phyloP scores from a whole-genome alignment of 371 early-diverging fungal species.

The Syncephalastrum racemosum region DNA sequence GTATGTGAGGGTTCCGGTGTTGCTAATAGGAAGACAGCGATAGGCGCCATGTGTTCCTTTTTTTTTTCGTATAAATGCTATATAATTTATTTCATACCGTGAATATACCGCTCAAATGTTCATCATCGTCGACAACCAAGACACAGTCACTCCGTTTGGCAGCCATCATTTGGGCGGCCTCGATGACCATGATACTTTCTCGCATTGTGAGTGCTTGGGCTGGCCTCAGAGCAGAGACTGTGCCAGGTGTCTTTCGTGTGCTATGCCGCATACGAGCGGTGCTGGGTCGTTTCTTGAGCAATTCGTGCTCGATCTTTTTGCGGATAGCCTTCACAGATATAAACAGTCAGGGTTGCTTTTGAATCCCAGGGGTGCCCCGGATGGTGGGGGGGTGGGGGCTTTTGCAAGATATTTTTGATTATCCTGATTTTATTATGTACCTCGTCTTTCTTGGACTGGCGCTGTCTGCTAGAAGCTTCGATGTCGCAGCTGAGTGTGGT shows the following conservation, averaged over 20 bases:
- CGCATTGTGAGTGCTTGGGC: constrained; percentile 89
- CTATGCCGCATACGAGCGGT: constrained; percentile 26
- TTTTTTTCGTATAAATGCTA: neutral
- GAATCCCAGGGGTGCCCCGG: neutral
- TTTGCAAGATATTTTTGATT: constrained; percentile 62
- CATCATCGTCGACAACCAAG: constrained; percentile 86
- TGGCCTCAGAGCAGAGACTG: constrained; percentile 89
- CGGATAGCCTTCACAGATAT: constrained; percentile 58
- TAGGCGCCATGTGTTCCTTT: no score
- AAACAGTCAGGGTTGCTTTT: constrained; percentile 16
- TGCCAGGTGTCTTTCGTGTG: constrained; percentile 65
- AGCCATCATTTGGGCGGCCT: constrained; percentile 97
- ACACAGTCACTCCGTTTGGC: constrained; percentile 94
- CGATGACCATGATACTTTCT: constrained; percentile 84
- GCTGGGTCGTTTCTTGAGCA: constrained; percentile 60
- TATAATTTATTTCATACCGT: constrained; percentile 46
- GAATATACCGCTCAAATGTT: constrained; percentile 91
- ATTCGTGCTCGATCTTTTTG: constrained; percentile 73
- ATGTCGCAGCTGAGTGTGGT: neutral
- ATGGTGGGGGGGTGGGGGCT: constrained; percentile 14
- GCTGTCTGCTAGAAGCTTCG: constrained; percentile 21
- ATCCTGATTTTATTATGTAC: constrained; percentile 64
- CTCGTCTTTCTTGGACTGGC: constrained; percentile 42
- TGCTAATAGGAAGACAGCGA: no score
- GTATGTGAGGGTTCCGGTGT: no score